These are phyloP conservation scores for Bruguiera gymnorhiza DNA, from an alignment of 345 rosid genomes.

Conservation along the genomic window DNA sequence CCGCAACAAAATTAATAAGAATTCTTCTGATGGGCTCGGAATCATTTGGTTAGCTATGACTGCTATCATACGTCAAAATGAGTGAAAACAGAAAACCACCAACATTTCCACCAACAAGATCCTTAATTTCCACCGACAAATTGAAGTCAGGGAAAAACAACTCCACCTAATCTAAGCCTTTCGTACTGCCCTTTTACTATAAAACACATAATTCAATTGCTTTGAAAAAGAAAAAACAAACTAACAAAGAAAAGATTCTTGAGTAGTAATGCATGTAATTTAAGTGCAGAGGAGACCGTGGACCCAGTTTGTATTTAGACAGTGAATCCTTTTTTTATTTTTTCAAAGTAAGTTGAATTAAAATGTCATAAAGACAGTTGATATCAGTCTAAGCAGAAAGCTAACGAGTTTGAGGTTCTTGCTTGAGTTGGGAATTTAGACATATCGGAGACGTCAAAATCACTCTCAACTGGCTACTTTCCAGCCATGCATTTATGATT, in stretches of 20 bases:
- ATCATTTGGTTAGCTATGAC: background rate
- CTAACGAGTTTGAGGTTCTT: background rate
- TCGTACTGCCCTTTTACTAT: too few relatives aligned
- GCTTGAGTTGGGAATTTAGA: background rate
- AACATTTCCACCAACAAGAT: background rate
- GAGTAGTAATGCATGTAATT: too few relatives aligned
- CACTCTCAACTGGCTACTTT: slow-evolving; percentile 15
- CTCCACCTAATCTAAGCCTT: background rate
- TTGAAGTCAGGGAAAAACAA: background rate
- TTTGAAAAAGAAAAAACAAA: too few relatives aligned
- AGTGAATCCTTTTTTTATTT: too few relatives aligned
- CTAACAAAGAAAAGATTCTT: too few relatives aligned
- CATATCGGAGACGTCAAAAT: slow-evolving; percentile 8
- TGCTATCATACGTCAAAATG: background rate
- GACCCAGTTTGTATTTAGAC: too few relatives aligned
- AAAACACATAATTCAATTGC: too few relatives aligned
- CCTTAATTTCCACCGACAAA: background rate
- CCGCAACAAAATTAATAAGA: too few relatives aligned
- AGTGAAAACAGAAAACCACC: background rate
- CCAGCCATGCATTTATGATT: background rate
- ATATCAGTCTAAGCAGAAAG: background rate
- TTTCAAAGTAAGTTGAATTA: too few relatives aligned
- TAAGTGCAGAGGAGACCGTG: too few relatives aligned
- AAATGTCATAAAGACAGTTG: too few relatives aligned
- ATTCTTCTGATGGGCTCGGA: too few relatives aligned